Evolutionary conservation across 2,329 filamentous ascomycete species (phyloP).

Genomic region (Fusarium concolor): DNA sequence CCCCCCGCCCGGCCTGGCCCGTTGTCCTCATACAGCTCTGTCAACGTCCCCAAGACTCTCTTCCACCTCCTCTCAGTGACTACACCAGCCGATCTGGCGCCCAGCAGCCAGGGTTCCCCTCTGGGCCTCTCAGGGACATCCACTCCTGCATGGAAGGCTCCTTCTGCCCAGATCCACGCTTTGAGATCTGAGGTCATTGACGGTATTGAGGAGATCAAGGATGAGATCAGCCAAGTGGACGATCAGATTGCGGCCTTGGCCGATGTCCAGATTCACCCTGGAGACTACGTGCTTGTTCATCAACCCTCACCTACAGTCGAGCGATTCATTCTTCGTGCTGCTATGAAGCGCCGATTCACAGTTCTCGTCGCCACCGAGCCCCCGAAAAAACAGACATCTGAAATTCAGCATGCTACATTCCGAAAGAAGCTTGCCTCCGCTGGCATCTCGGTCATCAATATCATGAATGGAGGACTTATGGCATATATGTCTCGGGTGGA

Average conservation of each 20-base stretch:
- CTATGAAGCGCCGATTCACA: conserved; percentile 90
- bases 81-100: conserved; percentile 59
- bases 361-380: conserved; percentile 82
- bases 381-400: conserved; percentile 52
- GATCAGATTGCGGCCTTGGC: conserved; percentile 91
- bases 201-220: conserved; percentile 94
- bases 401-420: conserved; percentile 65
- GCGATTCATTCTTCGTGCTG: conserved; percentile 87
- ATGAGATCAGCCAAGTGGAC: conserved; percentile 92
- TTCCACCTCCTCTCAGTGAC: conserved; percentile 87
- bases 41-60: conserved; percentile 78
- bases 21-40: conserved; percentile 71
- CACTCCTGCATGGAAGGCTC: conserved; percentile 57
- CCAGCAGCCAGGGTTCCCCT: conserved; percentile 58
- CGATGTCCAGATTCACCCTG: conserved; percentile 91
- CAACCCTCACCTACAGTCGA: conserved; percentile 89
- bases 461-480: conserved; percentile 87
- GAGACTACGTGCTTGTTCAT: conserved; percentile 91
- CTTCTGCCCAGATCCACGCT: conserved; percentile 68
- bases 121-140: conserved; percentile 61
- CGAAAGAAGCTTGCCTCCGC: conserved; percentile 81
- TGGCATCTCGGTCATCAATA: conserved; percentile 84
- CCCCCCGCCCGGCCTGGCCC: conserved; percentile 67
- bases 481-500: conserved; percentile 95
- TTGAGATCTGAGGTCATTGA: conserved; percentile 91